These are phyloP conservation scores for Paecilomyces niveus DNA, from an alignment of 2,329 filamentous ascomycete species.

Conservation along the genomic window DNA sequence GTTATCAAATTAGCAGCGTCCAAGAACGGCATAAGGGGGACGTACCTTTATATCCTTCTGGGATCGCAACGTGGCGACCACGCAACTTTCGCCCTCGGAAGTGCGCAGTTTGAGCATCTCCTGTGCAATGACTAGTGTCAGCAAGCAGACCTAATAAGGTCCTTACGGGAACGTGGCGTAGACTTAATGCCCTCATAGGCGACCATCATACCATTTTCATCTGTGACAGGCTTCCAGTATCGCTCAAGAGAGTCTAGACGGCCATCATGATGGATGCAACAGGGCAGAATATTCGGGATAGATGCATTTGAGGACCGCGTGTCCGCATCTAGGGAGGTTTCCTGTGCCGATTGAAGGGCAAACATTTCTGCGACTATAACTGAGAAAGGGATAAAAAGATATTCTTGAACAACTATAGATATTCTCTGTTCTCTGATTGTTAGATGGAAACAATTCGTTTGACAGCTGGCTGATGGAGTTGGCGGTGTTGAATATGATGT, in stretches of 20 bases:
- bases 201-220: conserved; percentile 32
- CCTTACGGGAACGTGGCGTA: background rate
- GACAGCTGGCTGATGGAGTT: background rate
- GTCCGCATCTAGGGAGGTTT: conserved; percentile 11
- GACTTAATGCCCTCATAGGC: background rate
- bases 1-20: conserved; percentile 1
- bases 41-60: conserved; percentile 59
- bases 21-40: background rate
- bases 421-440: background rate
- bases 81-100: conserved; percentile 75
- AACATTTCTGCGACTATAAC: conserved; percentile 20
- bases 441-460: background rate
- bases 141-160: background rate
- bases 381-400: background rate
- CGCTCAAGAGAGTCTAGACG: conserved; percentile 55
- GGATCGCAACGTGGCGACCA: conserved; percentile 60
- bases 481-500: background rate
- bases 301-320: conserved; percentile 27
- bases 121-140: conserved; percentile 4
- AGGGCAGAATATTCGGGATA: conserved; percentile 69
- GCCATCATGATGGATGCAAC: conserved; percentile 71
- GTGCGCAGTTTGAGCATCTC: conserved; percentile 49
- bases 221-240: conserved; percentile 61
- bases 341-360: conserved; percentile 24
- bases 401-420: background rate